Evolutionary conservation across 306 rosid species (phyloP).

Genomic region (Albizia julibrissin): DNA sequence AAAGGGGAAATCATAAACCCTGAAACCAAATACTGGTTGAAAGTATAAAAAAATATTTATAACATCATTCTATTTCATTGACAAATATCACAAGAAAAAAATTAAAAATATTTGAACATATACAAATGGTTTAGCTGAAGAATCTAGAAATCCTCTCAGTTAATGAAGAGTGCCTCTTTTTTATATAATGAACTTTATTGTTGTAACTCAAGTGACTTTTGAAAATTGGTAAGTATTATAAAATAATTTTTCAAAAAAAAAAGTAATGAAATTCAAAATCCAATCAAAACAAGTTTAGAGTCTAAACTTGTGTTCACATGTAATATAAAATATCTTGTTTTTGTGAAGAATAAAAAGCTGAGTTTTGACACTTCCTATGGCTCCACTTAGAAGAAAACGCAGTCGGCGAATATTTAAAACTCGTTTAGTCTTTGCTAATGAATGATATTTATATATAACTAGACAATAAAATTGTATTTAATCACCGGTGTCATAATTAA

Average conservation of each 20-base stretch:
- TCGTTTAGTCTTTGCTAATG: neutral
- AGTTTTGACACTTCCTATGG: neutral
- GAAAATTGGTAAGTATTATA: neutral
- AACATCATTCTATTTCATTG: neutral
- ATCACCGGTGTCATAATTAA: conserved; percentile 27
- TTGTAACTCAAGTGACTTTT: neutral
- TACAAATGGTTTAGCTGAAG: neutral
- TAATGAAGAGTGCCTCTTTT: neutral
- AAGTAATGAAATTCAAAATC: neutral
- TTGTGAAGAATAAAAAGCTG: neutral
- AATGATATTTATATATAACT: neutral
- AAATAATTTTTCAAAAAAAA: neutral
- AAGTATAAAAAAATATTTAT: too few relatives aligned
- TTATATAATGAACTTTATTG: neutral
- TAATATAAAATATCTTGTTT: neutral
- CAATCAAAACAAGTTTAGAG: neutral
- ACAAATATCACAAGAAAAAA: neutral
- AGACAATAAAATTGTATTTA: neutral
- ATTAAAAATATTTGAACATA: neutral
- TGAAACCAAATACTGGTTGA: too few relatives aligned
- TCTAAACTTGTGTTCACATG: neutral
- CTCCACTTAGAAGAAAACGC: neutral
- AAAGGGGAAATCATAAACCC: too few relatives aligned
- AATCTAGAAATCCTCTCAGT: neutral
- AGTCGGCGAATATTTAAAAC: neutral